Evolutionary conservation across 345 rosid species (phyloP).

Genomic region (Populus alba): DNA sequence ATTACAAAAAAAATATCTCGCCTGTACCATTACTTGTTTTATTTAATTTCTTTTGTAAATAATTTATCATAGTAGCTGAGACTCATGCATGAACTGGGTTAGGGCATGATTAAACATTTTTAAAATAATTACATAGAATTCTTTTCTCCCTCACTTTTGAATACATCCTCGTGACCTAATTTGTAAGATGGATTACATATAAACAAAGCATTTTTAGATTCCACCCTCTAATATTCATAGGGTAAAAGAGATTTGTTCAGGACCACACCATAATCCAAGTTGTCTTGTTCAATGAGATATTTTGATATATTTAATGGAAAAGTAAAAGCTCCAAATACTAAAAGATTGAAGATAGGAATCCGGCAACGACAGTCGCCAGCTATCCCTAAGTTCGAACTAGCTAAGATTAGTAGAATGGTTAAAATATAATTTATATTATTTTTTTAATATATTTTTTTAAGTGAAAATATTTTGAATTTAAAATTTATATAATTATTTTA

Average conservation of each 20-base stretch:
- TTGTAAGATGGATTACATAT: background rate
- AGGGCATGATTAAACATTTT: too few species aligned
- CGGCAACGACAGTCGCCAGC: background rate
- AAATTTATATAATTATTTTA: accelerated
- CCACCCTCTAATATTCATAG: background rate
- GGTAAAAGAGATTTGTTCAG: background rate
- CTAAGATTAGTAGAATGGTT: too few species aligned
- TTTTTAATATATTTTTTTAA: too few species aligned
- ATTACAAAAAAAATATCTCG: too few species aligned
- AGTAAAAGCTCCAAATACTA: background rate
- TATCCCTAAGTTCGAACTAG: background rate
- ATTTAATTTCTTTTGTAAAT: too few species aligned
- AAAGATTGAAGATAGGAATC: background rate
- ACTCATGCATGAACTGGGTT: too few species aligned
- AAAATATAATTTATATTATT: too few species aligned
- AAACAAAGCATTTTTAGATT: background rate
- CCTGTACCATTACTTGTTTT: too few species aligned
- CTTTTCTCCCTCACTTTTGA: too few species aligned
- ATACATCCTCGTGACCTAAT: background rate
- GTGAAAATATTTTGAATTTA: accelerated
- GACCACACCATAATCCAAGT: background rate
- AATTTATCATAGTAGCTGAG: too few species aligned
- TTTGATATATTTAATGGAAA: background rate
- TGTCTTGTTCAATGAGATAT: background rate
- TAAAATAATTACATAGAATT: too few species aligned